Evolutionary conservation across 108 stramenopile species (phyloP), one percentile per base, ranked within the genome.

Genomic region (Nannochloropsis oceanica): DNA sequence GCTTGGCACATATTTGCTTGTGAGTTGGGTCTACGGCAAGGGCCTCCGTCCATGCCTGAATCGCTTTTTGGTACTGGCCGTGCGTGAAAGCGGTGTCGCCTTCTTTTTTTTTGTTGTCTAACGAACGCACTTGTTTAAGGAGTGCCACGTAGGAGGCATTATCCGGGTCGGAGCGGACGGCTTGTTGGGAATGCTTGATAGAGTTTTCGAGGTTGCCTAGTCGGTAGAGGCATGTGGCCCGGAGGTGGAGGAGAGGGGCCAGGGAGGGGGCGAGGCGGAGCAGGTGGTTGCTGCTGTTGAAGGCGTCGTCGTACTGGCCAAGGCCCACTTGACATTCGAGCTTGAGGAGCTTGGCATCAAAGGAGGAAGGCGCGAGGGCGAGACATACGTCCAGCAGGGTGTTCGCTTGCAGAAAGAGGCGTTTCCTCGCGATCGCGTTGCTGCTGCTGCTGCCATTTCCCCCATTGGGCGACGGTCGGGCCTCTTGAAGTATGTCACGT

Each of bases 181-280:
- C 88, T 43, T 89, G 84, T 79, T 87, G 84, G 11, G 91, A 82
- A 83, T 92, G 92, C 80, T 92, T 91, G 79, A 91, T 26, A 27
- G 87, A 81, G 44, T 84, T 88, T 79, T 92, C 90, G 8, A 92
- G 34, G 46, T 88, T 86, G 27, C 92, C 92, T 90, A 89, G 90
- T 43, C 81, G 84, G 83, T 91, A 90, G 11, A 92, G 86, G 85
- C 91, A 90, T 46, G 42, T 43, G 10, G 92, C 90, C 18, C 90
- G 89, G 18, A 90, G 25, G 79, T 86, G 82, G 12, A 92, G 89
- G 13, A 92, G 84, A 59, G 50, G 43, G 22, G 85, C 42, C 27
- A 44, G 59, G 83, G 44, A 85, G 22, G 83, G 88, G 14, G 80
- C 82, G 34, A 82, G 43, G 26, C 88, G 73, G 24, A 92, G 44